These are phyloP conservation scores for Chrysosporium keratinophilum DNA, from an alignment of 2,329 filamentous ascomycete species.

Conservation along the genomic window DNA sequence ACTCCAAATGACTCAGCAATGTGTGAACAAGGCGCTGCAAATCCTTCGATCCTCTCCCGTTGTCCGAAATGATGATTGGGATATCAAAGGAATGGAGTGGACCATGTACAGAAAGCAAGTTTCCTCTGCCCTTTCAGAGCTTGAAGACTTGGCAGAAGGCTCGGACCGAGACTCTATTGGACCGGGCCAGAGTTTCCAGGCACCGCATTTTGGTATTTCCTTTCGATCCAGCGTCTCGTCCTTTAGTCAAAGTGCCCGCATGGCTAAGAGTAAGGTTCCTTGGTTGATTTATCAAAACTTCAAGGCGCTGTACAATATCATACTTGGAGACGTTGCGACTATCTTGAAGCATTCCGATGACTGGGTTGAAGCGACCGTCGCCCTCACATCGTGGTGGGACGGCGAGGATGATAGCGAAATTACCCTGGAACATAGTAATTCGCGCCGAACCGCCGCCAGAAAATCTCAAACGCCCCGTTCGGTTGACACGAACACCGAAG, in stretches of 20 bases:
- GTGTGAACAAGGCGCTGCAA: constrained; percentile 56
- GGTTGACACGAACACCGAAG: constrained; percentile 45
- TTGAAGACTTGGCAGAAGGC: constrained; percentile 71
- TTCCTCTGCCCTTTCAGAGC: constrained; percentile 55
- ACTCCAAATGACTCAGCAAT: constrained; percentile 66
- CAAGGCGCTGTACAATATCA: constrained; percentile 66
- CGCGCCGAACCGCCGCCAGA: constrained; percentile 11
- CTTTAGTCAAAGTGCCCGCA: constrained; percentile 55
- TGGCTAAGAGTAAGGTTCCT: constrained; percentile 75
- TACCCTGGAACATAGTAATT: constrained; percentile 19
- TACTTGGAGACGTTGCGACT: constrained; percentile 64
- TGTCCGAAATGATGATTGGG: constrained; percentile 57
- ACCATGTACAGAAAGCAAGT: constrained; percentile 68
- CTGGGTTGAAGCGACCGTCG: constrained; percentile 82
- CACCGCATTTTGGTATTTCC: constrained; percentile 34
- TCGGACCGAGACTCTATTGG: constrained; percentile 42
- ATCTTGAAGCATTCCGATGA: constrained; percentile 71
- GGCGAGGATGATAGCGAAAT: constrained; percentile 53
- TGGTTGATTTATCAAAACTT: constrained; percentile 85
- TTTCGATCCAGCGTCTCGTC: constrained; percentile 47
- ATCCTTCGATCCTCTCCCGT: constrained; percentile 66
- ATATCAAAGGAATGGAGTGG: constrained; percentile 74
- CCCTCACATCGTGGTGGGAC: constrained; percentile 85
- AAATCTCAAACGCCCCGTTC: constrained; percentile 30
- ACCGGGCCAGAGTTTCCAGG: constrained; percentile 38